Conservation (phyloP, 345 rosid species). For the Psidium guajava region DNA sequence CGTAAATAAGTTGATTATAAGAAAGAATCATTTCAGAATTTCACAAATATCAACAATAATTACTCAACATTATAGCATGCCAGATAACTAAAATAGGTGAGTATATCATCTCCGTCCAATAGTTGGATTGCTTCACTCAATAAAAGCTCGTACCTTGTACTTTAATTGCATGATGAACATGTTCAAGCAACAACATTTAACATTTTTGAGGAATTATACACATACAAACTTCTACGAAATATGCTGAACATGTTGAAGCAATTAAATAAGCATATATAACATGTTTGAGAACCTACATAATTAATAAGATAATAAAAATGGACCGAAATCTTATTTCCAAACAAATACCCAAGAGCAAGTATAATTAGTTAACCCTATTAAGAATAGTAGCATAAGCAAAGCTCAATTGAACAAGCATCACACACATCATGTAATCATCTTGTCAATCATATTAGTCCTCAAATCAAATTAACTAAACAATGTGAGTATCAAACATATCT, state of each 20-base stretch:
- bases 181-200: neutral
- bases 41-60: neutral
- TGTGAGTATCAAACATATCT: accelerated
- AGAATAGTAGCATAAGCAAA: neutral
- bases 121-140: neutral
- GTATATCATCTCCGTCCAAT: neutral
- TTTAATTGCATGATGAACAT: neutral
- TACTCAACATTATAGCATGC: neutral
- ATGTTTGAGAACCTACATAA: neutral
- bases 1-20: neutral
- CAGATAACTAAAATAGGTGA: neutral
- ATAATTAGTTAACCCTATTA: neutral
- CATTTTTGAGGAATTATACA: neutral
- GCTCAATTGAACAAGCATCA: neutral
- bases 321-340: neutral
- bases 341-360: neutral
- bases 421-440: neutral
- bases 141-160: neutral
- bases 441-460: neutral
- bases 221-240: neutral
- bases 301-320: too few species aligned
- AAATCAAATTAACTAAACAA: neutral
- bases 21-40: neutral
- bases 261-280: neutral
- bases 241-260: neutral